Evolutionary conservation across 2,329 filamentous ascomycete species (phyloP), one percentile per base, ranked within the genome.

Genomic region (Hypomyces perniciosus): DNA sequence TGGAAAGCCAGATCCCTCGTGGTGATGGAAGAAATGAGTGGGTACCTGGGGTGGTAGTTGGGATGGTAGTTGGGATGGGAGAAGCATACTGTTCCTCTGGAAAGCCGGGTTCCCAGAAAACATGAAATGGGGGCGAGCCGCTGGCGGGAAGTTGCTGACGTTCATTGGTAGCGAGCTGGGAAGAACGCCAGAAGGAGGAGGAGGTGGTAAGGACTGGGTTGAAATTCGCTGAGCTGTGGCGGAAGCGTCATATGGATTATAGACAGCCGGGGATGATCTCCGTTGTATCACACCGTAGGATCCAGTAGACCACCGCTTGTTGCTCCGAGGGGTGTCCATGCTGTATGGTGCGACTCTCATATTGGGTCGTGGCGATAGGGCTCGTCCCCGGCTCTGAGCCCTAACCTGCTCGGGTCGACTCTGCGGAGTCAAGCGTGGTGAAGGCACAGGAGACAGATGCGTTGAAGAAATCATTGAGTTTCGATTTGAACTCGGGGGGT

Each of bases 221-320:
- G 74, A 73, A 68, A 84, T 76, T 33, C 80, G 75, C 55, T 79
- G 75, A 48, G 78, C 76, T 28, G 73, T 64, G 52, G 77, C 78
- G 59, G 82, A 83, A 30, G 78, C 70, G 48, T 86, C 83, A 48
- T 80, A 75, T 54, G 79, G 76, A 56, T 85, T 78, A 65, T 84
- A 84, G 40, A 84, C 74, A 56, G 83, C 81, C 2, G 84, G 77
- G 31, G 81, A 76, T 26, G 39, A 29, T 13, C 46, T 28, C 83
- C 74, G 50, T 79, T 72, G 60, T 20, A 73, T 67, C 1, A 81
- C 78, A 20, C 78, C 83, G 53, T 85, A 88, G 4, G 84, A 88
- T 10, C 85, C 86, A 4, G 86, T 90, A 20, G 86, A 90, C 86
- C 86, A 90, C 57, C 86, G 77, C 73, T 90, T 89, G 63, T 77